phyloP scores from a whole-genome alignment of 805 yeast species.

The Kodamaea jinghongensis region DNA sequence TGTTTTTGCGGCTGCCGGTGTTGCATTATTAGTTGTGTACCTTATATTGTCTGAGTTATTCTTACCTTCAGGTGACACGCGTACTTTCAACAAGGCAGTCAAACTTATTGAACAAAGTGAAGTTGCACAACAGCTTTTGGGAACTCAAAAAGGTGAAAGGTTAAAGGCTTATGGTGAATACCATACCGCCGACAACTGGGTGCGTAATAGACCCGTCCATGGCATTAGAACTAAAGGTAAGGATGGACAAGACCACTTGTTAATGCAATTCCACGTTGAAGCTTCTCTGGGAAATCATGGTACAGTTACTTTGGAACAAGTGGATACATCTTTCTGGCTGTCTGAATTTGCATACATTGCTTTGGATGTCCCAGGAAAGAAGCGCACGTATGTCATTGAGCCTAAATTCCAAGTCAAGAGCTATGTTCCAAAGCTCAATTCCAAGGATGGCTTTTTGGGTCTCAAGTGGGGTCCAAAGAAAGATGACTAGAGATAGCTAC shows the following conservation, averaged over 20 bases:
- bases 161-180: slow-evolving; percentile 82
- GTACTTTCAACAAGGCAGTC: slow-evolving; percentile 84
- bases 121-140: slow-evolving; percentile 54
- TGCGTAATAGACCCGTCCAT: slow-evolving; percentile 81
- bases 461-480: slow-evolving; percentile 84
- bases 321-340: slow-evolving; percentile 61
- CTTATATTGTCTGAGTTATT: slow-evolving; percentile 75
- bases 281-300: slow-evolving; percentile 62
- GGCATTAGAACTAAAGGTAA: slow-evolving; percentile 64
- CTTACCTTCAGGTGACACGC: slow-evolving; percentile 89
- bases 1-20: slow-evolving; percentile 66
- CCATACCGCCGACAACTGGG: slow-evolving; percentile 66
- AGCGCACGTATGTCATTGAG: slow-evolving; percentile 65
- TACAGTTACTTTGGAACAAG: slow-evolving; percentile 75
- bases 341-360: slow-evolving; percentile 72
- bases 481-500: slow-evolving; percentile 35
- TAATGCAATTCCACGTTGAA: slow-evolving; percentile 85
- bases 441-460: slow-evolving; percentile 66
- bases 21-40: slow-evolving; percentile 67
- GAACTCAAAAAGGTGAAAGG: slow-evolving; percentile 53
- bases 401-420: slow-evolving; percentile 50
- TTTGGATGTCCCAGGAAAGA: slow-evolving; percentile 69
- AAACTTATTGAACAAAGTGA: slow-evolving; percentile 68
- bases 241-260: slow-evolving; percentile 75
- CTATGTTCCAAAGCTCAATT: slow-evolving; percentile 36